Evolutionary conservation across 305 asterid species (phyloP), one percentile per base, ranked within the genome.

Genomic region (Fraxinus angustifolia): DNA sequence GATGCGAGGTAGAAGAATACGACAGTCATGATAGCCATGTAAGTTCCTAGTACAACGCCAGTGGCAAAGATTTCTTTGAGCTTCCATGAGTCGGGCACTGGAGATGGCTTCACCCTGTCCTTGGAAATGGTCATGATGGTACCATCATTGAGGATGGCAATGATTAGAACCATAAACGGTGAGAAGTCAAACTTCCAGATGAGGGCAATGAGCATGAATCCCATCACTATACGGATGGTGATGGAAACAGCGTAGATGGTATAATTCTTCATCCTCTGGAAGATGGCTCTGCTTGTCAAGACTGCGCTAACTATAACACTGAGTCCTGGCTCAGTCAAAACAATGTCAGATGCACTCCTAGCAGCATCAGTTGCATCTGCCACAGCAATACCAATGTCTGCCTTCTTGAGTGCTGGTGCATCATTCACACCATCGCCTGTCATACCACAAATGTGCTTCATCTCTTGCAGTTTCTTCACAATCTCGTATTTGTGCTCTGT

Each of bases 291-390:
- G 80, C 94, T 91, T 0, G 94, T 91, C 60, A 91, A 82, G 23
- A 91, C 93, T 0, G 94, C 93, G 8, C 91, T 85, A 34, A 91
- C 86, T 16, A 90, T 91, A 76, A 91, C 93, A 19, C 94, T 90
- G 21, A 91, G 87, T 26, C 93, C 94, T 3, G 94, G 93, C 86
- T 91, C 92, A 0, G 93, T 90, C 88, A 91, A 73, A 36, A 91
- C 92, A 12, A 91, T 91, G 82, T 91, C 94, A 0, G 94, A 91
- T 4, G 94, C 94, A 60, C 93, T 48, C 78, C 94, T 81, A 33
- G 94, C 94, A n/a, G 94, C 94, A 31, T 90, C 94, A 0, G 94
- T 91, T 77, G 94, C 94, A 16, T 91, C 94, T 6, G 88, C 94
- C 38, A 91, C 94, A 10, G 94, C 94, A 6, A 91, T 89, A 21